Evolutionary conservation across 306 rosid species (phyloP), one percentile per base, ranked within the genome.

Genomic region (Inga oerstediana): DNA sequence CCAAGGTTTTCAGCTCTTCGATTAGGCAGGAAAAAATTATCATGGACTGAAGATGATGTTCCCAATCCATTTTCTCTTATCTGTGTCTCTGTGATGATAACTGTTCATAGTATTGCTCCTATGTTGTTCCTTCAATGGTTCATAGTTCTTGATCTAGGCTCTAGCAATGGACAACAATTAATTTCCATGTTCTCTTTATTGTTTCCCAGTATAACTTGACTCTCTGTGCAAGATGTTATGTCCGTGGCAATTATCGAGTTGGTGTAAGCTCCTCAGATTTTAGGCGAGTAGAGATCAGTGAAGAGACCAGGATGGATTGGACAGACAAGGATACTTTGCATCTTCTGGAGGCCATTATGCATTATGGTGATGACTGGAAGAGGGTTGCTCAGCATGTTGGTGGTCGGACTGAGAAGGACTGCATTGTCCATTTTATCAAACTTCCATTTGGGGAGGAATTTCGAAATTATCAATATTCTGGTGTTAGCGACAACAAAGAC

Each of bases 171-270:
- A 13, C 41, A 45, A 22, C 16, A 58, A 61, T 8, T 41, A 45
- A 64, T 58, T 66, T 71, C n/a, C 34, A 41, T 56, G 81, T 37
- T 65, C 44, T 64, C 48, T 44, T 34, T 78, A 22, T 76, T 76
- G 61, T 69, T 76, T 52, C 44, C 44, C 89, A 96, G 99, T 84
- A 92, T 85, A 89, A 89, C 77, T 86, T 88, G 93, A 96, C 97
- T 64, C 91, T 96, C 10, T 96, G 99, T 86, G 99, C 99, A 70
- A 90, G 97, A 83, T 96, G 99, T 86, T 96, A 90, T 84, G 98
- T 96, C 72, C 98, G 98, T 3, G 97, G 98, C 30, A 96, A 92
- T 86, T 94, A 94, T 86, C 87, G 91, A 81, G 89, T 91, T 62
- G 98, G 99, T 77, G 90, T 91, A 78, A 91, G 74, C 80, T 92